phyloP scores from a whole-genome alignment of 768 basidiomycete species.

The Mycena maculata region DNA sequence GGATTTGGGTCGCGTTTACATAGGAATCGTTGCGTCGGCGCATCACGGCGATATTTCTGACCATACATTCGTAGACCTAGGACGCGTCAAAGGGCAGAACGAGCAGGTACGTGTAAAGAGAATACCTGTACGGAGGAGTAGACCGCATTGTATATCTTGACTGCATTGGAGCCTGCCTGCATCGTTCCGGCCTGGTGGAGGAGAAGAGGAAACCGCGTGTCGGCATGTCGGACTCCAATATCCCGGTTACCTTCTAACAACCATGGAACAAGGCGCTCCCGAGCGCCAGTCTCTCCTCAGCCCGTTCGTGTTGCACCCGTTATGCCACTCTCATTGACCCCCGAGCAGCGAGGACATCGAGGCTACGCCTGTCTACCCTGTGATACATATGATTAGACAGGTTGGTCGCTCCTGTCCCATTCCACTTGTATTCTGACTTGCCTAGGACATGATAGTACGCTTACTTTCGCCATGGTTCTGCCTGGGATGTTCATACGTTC shows the following conservation, averaged over 20 bases:
- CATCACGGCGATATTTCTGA: conserved; percentile 99
- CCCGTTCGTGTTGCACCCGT: conserved; percentile 45
- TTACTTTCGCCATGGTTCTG: not conserved
- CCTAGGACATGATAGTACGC: conserved; percentile 71
- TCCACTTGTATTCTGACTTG: not conserved
- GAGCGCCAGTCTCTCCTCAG: conserved; percentile 58
- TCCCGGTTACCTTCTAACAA: conserved; percentile 37
- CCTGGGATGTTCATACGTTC: conserved; percentile 21
- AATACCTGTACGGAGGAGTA: conserved; percentile 87
- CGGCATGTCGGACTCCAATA: conserved; percentile 15
- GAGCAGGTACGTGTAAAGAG: conserved; percentile 15
- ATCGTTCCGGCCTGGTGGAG: conserved; percentile 45
- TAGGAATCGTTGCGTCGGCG: conserved; percentile 92
- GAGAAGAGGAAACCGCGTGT: conserved; percentile 33
- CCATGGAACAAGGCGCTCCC: conserved; percentile 39
- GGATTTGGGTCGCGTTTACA: conserved; percentile 98
- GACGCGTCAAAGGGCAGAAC: conserved; percentile 46
- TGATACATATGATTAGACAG: conserved; percentile 69
- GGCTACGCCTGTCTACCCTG: conserved; percentile 76
- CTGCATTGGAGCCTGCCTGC: conserved; percentile 64
- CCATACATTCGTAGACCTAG: conserved; percentile 98
- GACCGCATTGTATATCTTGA: conserved; percentile 94
- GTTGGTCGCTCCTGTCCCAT: conserved; percentile 6
- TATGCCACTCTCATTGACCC: conserved; percentile 15
- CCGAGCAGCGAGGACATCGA: conserved; percentile 62